These are phyloP conservation scores for Boletus tylopilopsis DNA, from an alignment of 768 basidiomycete species.

Conservation along the genomic window DNA sequence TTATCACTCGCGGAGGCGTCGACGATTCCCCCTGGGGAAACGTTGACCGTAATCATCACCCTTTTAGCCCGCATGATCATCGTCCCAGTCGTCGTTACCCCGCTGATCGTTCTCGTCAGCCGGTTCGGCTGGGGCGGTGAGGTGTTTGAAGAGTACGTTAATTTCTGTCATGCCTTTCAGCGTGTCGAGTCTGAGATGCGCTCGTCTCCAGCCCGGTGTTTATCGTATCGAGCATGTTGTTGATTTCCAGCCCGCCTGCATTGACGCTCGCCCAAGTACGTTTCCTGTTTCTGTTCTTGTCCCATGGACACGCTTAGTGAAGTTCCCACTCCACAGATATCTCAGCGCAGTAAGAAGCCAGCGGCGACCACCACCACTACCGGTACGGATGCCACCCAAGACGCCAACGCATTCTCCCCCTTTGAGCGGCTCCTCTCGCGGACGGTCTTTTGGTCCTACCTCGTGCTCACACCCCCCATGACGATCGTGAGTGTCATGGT, in stretches of 20 bases:
- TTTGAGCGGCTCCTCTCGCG: slow-evolving; percentile 89
- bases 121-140: slow-evolving; percentile 36
- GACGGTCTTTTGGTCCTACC: slow-evolving; percentile 94
- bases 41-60: slow-evolving; percentile 77
- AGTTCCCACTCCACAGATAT: slow-evolving; percentile 14
- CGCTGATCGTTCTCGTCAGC: slow-evolving; percentile 64
- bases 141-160: slow-evolving; percentile 76
- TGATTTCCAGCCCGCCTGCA: slow-evolving; percentile 82
- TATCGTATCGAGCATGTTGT: slow-evolving; percentile 76
- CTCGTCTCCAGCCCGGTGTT: slow-evolving; percentile 66
- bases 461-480: slow-evolving; percentile 81
- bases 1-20: background rate
- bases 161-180: background rate
- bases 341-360: slow-evolving; percentile 13
- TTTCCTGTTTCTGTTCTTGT: slow-evolving; percentile 19
- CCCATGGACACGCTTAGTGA: too few relatives aligned
- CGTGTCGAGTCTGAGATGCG: background rate
- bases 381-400: background rate
- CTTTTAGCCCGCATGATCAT: slow-evolving; percentile 86
- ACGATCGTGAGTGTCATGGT: slow-evolving; percentile 74
- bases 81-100: slow-evolving; percentile 74
- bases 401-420: slow-evolving; percentile 9
- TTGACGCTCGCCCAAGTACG: slow-evolving; percentile 58
- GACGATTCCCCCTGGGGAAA: slow-evolving; percentile 55
- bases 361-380: background rate